These are phyloP conservation scores for Chytriomyces sp. DNA, from an alignment of 192 early-diverging fungal genomes.

Conservation along the genomic window DNA sequence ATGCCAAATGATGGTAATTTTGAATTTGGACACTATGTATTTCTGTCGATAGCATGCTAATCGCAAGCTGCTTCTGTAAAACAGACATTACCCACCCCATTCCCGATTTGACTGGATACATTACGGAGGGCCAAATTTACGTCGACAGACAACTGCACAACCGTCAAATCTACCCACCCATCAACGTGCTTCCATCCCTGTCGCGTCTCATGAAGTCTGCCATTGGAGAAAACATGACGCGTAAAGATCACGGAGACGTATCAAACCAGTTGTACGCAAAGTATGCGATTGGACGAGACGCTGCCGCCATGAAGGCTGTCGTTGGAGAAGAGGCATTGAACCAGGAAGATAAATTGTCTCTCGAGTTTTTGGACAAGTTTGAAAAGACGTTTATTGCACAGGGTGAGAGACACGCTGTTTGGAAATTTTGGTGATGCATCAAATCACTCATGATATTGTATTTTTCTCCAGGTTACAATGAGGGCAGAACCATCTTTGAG, in stretches of 20 bases:
- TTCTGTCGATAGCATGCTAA: not conserved
- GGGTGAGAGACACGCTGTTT: conserved; percentile 52
- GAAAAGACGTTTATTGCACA: conserved; percentile 97
- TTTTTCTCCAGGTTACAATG: conserved; percentile 74
- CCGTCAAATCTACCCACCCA: conserved; percentile 98
- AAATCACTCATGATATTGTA: not conserved
- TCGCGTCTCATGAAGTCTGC: conserved; percentile 99
- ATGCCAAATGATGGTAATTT: conserved; percentile 97
- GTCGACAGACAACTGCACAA: conserved; percentile 98
- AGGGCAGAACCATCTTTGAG: conserved; percentile 96
- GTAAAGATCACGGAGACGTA: conserved; percentile 98
- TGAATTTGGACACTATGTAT: not conserved
- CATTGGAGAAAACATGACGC: conserved; percentile 96
- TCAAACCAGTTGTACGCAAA: conserved; percentile 99
- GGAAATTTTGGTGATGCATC: not conserved
- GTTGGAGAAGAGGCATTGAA: conserved; percentile 99
- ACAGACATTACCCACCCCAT: conserved; percentile 98
- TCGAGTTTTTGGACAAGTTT: conserved; percentile 99
- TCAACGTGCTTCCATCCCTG: conserved; percentile 97
- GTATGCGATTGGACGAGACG: conserved; percentile 98
- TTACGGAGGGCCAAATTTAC: conserved; percentile 99
- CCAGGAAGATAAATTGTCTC: conserved; percentile 94
- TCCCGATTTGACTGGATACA: conserved; percentile 99
- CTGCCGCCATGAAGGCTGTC: conserved; percentile 99
- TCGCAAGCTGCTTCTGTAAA: not conserved